A percentile compares a stretch with the other conserved stretches of the same genome.
Evolutionary conservation across 345 rosid genomes (phyloP).

Genomic region (Psidium friedrichsthalianum): DNA sequence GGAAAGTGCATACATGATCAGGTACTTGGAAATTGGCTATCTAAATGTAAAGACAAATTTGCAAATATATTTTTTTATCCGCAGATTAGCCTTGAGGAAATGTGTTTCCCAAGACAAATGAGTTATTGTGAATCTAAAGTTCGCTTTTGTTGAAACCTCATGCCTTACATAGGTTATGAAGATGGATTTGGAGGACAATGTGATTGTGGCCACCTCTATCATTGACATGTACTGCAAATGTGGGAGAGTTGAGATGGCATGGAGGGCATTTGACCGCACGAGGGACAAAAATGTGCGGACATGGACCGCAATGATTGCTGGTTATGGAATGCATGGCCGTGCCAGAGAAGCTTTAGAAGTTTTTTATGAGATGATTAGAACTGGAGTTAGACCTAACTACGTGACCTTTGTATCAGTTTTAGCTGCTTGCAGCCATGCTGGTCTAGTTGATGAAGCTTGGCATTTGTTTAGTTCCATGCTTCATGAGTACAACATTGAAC

Average conservation of each 20-base stretch:
- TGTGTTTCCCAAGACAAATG: not conserved
- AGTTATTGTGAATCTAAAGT: not conserved
- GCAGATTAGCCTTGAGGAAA: not conserved
- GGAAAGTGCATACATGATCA: slow-evolving; percentile 75
- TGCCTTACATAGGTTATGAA: slow-evolving; percentile 44
- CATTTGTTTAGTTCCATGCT: slow-evolving; percentile 65
- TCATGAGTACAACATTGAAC: slow-evolving; percentile 42
- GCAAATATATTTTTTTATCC: not conserved
- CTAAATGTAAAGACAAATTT: not conserved
- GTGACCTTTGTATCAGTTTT: slow-evolving; percentile 74
- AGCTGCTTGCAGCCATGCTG: slow-evolving; percentile 80
- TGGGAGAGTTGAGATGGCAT: slow-evolving; percentile 59
- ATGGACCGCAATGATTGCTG: slow-evolving; percentile 83
- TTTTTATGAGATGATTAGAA: slow-evolving; percentile 49
- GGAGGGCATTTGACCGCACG: slow-evolving; percentile 53
- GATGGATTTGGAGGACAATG: slow-evolving; percentile 57
- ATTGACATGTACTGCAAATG: slow-evolving; percentile 91
- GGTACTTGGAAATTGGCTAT: slow-evolving; percentile 23
- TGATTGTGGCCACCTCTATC: slow-evolving; percentile 57
- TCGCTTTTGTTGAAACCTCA: not conserved
- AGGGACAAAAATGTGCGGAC: slow-evolving; percentile 67
- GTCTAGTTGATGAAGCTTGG: slow-evolving; percentile 71
- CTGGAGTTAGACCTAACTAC: slow-evolving; percentile 60
- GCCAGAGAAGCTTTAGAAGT: slow-evolving; percentile 66
- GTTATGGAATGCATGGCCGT: slow-evolving; percentile 79